Conservation (phyloP, 2,329 filamentous ascomycete genomes). For the Leptodontidium sp. region DNA sequence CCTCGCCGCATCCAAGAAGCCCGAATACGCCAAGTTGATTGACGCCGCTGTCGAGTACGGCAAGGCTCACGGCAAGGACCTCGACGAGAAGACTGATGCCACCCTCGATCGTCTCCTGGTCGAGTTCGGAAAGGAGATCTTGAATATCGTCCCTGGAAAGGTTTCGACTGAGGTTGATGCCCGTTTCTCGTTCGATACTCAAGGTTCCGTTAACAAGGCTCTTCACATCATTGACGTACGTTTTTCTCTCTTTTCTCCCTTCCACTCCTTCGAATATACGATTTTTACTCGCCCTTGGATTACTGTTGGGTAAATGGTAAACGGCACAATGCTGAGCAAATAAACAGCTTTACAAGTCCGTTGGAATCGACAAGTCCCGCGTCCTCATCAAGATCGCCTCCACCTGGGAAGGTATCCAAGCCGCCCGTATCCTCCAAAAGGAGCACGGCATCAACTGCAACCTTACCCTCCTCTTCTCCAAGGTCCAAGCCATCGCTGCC, state of each 20-base stretch:
- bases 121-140: constrained; percentile 97
- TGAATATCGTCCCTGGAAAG: constrained; percentile 96
- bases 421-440: constrained; percentile 93
- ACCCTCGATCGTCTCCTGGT: constrained; percentile 94
- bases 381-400: constrained; percentile 99
- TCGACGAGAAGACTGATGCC: constrained; percentile 86
- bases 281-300: too few species aligned
- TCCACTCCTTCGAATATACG: too few species aligned
- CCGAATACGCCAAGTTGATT: constrained; percentile 93
- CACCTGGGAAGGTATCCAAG: constrained; percentile 99
- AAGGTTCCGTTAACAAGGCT: constrained; percentile 93
- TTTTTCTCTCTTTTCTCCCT: constrained; percentile 26
- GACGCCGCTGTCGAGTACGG: constrained; percentile 85
- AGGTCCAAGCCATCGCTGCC: constrained; percentile 91
- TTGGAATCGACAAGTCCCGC: constrained; percentile 92
- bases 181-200: constrained; percentile 91
- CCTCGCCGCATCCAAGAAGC: constrained; percentile 96
- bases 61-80: constrained; percentile 73
- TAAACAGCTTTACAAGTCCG: constrained; percentile 86
- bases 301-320: background rate
- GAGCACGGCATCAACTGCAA: constrained; percentile 98
- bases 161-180: constrained; percentile 99
- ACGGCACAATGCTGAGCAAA: background rate
- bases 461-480: constrained; percentile 98
- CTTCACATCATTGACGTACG: constrained; percentile 94